A percentile compares a stretch with the other conserved stretches of the same genome.
phyloP scores from a whole-genome alignment of 1,284 basidiomycete species.

The Exobasidium rhododendri region DNA sequence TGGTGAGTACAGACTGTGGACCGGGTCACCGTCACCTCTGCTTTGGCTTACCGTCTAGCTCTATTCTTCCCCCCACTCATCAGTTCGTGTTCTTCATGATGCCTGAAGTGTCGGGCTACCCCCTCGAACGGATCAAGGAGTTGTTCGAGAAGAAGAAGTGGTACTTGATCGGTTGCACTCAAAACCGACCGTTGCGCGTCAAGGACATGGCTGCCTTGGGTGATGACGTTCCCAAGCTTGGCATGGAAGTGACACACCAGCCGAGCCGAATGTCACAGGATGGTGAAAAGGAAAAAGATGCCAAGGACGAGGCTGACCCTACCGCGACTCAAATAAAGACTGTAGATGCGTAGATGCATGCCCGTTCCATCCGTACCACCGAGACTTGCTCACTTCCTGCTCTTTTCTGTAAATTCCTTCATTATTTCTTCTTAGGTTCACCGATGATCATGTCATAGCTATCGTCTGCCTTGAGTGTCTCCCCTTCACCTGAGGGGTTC shows the following conservation, averaged over 20 bases:
- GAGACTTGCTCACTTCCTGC: too few species aligned
- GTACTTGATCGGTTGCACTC: slow-evolving; percentile 30
- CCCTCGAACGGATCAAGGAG: slow-evolving; percentile 32
- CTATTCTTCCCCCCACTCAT: too few species aligned
- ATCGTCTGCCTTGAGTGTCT: too few species aligned
- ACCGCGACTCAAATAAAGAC: background rate
- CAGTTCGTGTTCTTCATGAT: slow-evolving; percentile 37
- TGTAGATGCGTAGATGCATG: slow-evolving; percentile 1
- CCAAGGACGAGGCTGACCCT: background rate
- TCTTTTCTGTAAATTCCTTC: too few species aligned
- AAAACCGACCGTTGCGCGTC: slow-evolving; percentile 23
- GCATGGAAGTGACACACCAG: background rate
- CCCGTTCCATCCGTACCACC: too few species aligned
- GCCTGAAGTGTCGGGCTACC: slow-evolving; percentile 32
- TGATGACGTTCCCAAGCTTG: slow-evolving; percentile 15
- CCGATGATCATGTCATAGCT: too few species aligned
- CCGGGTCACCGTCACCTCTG: too few species aligned
- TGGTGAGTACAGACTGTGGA: slow-evolving; percentile 7
- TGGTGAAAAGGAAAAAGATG: slow-evolving; percentile 4
- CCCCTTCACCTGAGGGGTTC: too few species aligned
- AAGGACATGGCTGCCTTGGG: slow-evolving; percentile 10
- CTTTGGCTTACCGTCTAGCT: too few species aligned
- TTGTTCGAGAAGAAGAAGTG: slow-evolving; percentile 33
- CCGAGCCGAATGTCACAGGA: background rate
- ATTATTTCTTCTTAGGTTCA: too few species aligned